phyloP scores from a whole-genome alignment of 1,139 yeast genomes.

The Diutina rugosa region DNA sequence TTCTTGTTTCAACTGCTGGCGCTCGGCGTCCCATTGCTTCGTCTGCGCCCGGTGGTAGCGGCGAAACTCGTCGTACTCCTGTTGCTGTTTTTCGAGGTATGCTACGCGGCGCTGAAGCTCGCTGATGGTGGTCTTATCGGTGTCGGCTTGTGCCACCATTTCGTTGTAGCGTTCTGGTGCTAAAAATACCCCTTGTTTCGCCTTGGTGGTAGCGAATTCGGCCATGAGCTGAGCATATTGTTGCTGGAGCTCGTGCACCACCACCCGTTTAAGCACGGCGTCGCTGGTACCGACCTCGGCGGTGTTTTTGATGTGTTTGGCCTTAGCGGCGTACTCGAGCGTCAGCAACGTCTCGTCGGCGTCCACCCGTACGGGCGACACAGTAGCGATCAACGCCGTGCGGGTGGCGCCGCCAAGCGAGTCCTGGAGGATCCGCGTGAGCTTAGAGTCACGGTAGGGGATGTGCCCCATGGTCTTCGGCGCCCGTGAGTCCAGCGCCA shows the following conservation, averaged over 20 bases:
- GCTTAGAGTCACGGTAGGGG: slow-evolving; percentile 8
- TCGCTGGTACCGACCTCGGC: slow-evolving; percentile 38
- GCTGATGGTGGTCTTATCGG: not conserved
- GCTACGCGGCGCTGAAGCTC: not conserved
- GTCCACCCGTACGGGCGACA: slow-evolving; percentile 8
- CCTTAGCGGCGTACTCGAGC: slow-evolving; percentile 8
- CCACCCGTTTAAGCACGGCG: slow-evolving; percentile 42
- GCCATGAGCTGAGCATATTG: slow-evolving; percentile 43
- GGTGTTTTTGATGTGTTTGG: slow-evolving; percentile 24
- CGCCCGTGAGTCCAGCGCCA: slow-evolving; percentile 3
- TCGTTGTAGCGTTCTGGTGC: slow-evolving; percentile 5
- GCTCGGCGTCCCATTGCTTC: not conserved
- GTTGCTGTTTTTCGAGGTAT: not conserved
- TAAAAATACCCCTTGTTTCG: slow-evolving; percentile 23
- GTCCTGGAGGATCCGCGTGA: slow-evolving; percentile 8
- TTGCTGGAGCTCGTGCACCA: slow-evolving; percentile 41
- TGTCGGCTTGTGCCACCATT: not conserved
- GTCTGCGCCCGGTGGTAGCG: not conserved
- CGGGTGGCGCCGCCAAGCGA: slow-evolving; percentile 9
- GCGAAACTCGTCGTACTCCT: not conserved
- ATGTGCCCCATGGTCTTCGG: slow-evolving; percentile 8
- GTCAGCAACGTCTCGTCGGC: slow-evolving; percentile 7
- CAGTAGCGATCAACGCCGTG: slow-evolving; percentile 8
- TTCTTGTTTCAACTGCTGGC: not conserved
- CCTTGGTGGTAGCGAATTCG: slow-evolving; percentile 50